These are phyloP conservation scores for Colletotrichum gigasporum DNA, from an alignment of 2,329 filamentous ascomycete genomes.

Conservation along the genomic window DNA sequence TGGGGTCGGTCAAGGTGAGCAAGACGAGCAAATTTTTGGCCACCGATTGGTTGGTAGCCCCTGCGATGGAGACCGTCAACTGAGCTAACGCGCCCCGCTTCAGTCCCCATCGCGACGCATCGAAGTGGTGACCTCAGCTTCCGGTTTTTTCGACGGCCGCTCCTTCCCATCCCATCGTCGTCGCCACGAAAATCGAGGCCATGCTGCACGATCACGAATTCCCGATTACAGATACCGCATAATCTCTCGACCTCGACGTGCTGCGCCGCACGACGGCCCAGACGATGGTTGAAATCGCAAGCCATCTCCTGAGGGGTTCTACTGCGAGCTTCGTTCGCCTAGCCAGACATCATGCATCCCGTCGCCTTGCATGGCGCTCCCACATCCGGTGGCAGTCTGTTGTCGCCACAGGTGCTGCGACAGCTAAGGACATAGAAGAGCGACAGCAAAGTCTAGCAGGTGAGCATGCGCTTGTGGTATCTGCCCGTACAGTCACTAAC, in stretches of 20 bases:
- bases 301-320: constrained; percentile 49
- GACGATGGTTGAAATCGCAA: constrained; percentile 28
- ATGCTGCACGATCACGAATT: neutral
- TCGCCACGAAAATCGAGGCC: constrained; percentile 35
- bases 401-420: constrained; percentile 37
- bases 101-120: constrained; percentile 25
- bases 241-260: neutral
- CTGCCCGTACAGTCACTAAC: neutral
- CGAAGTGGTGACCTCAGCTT: constrained; percentile 22
- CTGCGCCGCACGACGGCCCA: constrained; percentile 2
- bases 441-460: constrained; percentile 47
- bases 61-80: constrained; percentile 1
- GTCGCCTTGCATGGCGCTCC: constrained; percentile 44
- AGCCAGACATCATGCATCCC: constrained; percentile 57
- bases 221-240: neutral
- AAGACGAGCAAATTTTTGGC: neutral
- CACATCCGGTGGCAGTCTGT: constrained; percentile 56
- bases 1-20: constrained; percentile 2
- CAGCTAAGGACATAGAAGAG: constrained; percentile 24
- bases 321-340: constrained; percentile 60
- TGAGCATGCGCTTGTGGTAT: constrained; percentile 38
- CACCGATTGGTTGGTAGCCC: constrained; percentile 17
- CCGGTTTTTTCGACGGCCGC: constrained; percentile 18
- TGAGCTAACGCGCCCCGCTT: constrained; percentile 27
- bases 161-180: constrained; percentile 20